A percentile compares a stretch with the other conserved stretches of the same genome.
phyloP scores from a whole-genome alignment of 139 green algal species.

The Marvania coccoides region DNA sequence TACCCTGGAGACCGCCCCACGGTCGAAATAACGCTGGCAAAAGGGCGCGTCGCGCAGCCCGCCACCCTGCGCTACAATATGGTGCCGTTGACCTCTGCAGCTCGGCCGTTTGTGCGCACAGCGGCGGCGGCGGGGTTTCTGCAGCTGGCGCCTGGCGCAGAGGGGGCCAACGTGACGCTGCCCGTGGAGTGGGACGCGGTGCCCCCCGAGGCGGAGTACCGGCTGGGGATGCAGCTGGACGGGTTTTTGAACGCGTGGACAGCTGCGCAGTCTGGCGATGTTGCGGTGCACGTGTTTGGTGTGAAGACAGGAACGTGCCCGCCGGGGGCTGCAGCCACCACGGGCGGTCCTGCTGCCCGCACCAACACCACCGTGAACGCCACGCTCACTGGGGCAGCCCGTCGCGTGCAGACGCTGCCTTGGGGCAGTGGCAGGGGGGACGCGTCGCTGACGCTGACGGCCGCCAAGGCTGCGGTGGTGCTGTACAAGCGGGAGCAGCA shows the following conservation, averaged over 20 bases:
- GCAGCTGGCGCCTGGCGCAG: neutral
- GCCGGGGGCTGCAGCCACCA: slow-evolving; percentile 15
- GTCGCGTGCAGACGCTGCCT: neutral
- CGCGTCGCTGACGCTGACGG: too few relatives aligned
- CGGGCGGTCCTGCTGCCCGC: too few relatives aligned
- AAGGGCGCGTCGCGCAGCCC: neutral
- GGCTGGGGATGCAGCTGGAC: slow-evolving; percentile 11
- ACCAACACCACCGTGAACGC: too few relatives aligned
- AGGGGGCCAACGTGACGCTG: slow-evolving; percentile 6
- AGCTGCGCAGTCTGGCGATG: neutral
- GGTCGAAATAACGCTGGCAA: slow-evolving; percentile 1
- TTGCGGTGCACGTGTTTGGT: slow-evolving; percentile 37
- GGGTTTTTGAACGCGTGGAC: slow-evolving; percentile 6
- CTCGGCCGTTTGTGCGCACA: slow-evolving; percentile 1
- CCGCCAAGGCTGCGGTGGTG: neutral
- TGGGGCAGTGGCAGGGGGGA: neutral
- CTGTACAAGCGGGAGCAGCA: neutral
- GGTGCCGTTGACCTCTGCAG: neutral
- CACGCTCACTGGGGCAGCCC: too few relatives aligned
- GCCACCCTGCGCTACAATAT: slow-evolving; percentile 2
- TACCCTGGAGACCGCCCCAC: slow-evolving; percentile 1
- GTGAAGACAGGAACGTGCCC: slow-evolving; percentile 34
- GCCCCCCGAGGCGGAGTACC: slow-evolving; percentile 21
- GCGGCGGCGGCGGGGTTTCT: slow-evolving; percentile 6
- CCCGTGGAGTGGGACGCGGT: slow-evolving; percentile 35